These are phyloP conservation scores for Backusella circina DNA, from an alignment of 192 early-diverging fungal genomes.

Conservation along the genomic window DNA sequence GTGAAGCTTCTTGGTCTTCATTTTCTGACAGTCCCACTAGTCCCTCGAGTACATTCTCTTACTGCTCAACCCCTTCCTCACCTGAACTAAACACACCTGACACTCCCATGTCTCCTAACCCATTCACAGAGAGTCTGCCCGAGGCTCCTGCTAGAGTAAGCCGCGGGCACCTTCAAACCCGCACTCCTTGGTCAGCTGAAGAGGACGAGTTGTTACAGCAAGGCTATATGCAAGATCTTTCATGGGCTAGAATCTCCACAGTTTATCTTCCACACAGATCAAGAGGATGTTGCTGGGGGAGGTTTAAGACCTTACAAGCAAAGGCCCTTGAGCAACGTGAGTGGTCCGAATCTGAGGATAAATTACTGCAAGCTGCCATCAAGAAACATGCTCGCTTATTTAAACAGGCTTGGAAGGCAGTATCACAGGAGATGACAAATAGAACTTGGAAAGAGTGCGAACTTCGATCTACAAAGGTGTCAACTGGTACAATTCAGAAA, in stretches of 20 bases:
- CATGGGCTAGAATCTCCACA: constrained; percentile 26
- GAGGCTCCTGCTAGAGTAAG: neutral
- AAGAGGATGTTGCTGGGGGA: constrained; percentile 25
- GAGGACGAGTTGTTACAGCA: constrained; percentile 22
- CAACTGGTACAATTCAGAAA: neutral
- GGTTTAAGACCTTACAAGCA: constrained; percentile 20
- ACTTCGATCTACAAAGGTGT: neutral
- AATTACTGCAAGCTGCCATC: constrained; percentile 3
- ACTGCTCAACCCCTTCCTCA: neutral
- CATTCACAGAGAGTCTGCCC: neutral
- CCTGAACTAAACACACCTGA: neutral
- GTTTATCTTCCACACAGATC: constrained; percentile 25
- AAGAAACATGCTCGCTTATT: constrained; percentile 22
- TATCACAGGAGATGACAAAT: constrained; percentile 13
- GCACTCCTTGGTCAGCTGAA: constrained; percentile 19
- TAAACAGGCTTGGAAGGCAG: constrained; percentile 26
- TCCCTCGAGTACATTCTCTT: neutral
- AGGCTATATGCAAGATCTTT: constrained; percentile 23
- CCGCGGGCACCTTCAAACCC: constrained; percentile 5
- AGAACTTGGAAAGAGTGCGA: constrained; percentile 25
- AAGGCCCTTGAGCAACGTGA: constrained; percentile 6
- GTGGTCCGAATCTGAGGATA: constrained; percentile 23
- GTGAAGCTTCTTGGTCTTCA: constrained; percentile 2
- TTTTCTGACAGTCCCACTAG: constrained; percentile 6
- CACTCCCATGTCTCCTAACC: neutral